phyloP scores from a whole-genome alignment of 192 early-diverging fungal species.

The Phycomyces nitens region DNA sequence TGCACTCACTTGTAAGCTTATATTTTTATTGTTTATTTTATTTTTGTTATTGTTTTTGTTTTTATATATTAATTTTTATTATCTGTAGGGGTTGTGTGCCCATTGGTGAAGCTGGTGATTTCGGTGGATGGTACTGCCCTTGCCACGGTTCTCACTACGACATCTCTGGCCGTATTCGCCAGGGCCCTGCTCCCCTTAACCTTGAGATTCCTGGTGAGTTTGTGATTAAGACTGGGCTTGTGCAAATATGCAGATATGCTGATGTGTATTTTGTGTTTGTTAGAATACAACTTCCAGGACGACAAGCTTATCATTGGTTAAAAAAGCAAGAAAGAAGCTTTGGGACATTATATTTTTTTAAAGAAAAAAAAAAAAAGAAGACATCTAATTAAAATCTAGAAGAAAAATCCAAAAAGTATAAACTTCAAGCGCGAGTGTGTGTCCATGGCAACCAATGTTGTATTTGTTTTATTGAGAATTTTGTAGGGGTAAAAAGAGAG shows the following conservation, averaged over 20 bases:
- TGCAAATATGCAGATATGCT: not conserved
- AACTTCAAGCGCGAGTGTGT: no score
- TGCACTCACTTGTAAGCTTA: slow-evolving; percentile 47
- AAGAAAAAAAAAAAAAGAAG: no score
- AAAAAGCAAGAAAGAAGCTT: not conserved
- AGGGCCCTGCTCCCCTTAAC: slow-evolving; percentile 98
- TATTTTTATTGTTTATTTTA: no score
- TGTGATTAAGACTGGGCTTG: slow-evolving; percentile 32
- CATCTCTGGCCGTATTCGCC: slow-evolving; percentile 96
- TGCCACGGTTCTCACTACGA: slow-evolving; percentile 99
- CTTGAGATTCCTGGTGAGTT: slow-evolving; percentile 84
- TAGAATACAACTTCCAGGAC: slow-evolving; percentile 66
- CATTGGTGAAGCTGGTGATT: slow-evolving; percentile 96
- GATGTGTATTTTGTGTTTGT: no score
- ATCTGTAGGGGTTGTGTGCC: slow-evolving; percentile 93
- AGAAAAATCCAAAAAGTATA: no score
- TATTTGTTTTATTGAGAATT: no score
- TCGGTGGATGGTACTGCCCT: slow-evolving; percentile 99
- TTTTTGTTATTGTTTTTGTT: no score
- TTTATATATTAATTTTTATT: no score
- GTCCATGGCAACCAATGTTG: no score
- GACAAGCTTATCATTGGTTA: slow-evolving; percentile 88
- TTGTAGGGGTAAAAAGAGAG: no score
- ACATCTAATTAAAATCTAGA: no score
- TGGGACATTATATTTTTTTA: no score